These are phyloP conservation scores for Ceratocystis colombiana DNA, from an alignment of 2,329 filamentous ascomycete species.

Conservation along the genomic window DNA sequence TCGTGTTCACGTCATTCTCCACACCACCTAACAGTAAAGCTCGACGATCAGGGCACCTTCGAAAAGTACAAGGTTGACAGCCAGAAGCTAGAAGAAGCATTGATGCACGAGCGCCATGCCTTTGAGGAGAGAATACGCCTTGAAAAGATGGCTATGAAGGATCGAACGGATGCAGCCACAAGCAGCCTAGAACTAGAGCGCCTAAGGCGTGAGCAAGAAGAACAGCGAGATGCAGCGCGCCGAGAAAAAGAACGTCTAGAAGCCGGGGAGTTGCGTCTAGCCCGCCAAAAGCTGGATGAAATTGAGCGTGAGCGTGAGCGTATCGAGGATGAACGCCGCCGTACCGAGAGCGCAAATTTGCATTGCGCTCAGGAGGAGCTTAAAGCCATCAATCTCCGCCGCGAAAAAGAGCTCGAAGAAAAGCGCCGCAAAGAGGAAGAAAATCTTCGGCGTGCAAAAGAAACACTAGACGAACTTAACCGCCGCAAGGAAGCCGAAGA, in stretches of 20 bases:
- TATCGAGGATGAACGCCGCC: slow-evolving; percentile 34
- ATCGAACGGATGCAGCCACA: slow-evolving; percentile 9
- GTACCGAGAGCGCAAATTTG: slow-evolving; percentile 39
- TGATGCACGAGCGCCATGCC: background rate
- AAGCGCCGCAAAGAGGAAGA: slow-evolving; percentile 32
- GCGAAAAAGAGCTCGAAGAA: slow-evolving; percentile 36
- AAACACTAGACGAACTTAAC: slow-evolving; percentile 41
- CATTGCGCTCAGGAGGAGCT: slow-evolving; percentile 40
- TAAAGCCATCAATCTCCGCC: slow-evolving; percentile 38
- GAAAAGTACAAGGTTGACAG: background rate
- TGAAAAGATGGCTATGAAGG: slow-evolving; percentile 6
- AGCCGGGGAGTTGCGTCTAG: slow-evolving; percentile 39
- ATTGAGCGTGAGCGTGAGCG: slow-evolving; percentile 32
- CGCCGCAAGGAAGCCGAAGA: slow-evolving; percentile 39
- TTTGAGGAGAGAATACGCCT: slow-evolving; percentile 4
- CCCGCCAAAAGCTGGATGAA: slow-evolving; percentile 29
- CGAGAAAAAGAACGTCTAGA: slow-evolving; percentile 29
- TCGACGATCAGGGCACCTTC: background rate
- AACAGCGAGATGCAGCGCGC: slow-evolving; percentile 7
- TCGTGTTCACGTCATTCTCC: background rate
- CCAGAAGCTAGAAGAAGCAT: background rate
- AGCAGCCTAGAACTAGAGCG: slow-evolving; percentile 16
- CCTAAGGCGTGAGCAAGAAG: slow-evolving; percentile 4
- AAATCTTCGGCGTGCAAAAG: slow-evolving; percentile 38
- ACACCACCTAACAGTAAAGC: background rate